A percentile compares a stretch with the other conserved stretches of the same genome.
phyloP scores from a whole-genome alignment of 2,329 filamentous ascomycete genomes.

The Monilinia fructigena region DNA sequence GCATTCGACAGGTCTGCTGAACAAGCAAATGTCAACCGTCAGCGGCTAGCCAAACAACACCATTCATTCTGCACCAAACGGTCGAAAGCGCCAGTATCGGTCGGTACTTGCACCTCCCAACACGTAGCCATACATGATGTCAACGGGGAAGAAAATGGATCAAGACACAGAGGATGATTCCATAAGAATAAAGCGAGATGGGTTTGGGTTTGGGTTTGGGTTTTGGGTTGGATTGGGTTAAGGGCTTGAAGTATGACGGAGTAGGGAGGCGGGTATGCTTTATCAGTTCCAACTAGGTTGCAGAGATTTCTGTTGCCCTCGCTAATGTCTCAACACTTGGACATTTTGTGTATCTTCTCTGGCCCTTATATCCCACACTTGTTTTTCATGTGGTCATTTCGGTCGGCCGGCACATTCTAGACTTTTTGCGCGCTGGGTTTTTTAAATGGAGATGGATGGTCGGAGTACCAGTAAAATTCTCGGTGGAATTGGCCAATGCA shows the following conservation, averaged over 20 bases:
- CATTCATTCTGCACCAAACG: neutral
- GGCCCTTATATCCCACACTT: neutral
- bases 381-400: slow-evolving; percentile 4
- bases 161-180: neutral
- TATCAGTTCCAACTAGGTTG: slow-evolving; percentile 13
- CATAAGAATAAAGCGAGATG: neutral
- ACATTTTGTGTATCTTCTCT: neutral
- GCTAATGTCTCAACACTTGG: slow-evolving; percentile 14
- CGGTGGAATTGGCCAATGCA: slow-evolving; percentile 11
- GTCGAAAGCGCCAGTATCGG: slow-evolving; percentile 4
- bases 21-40: neutral
- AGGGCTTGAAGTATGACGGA: neutral
- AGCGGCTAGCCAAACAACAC: neutral
- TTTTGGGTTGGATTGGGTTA: neutral
- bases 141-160: neutral
- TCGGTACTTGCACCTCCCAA: slow-evolving; percentile 12
- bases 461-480: neutral
- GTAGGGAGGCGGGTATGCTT: neutral
- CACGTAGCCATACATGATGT: slow-evolving; percentile 18
- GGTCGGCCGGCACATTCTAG: slow-evolving; percentile 11
- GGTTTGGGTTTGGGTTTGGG: neutral
- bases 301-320: slow-evolving; percentile 9
- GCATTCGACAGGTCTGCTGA: neutral
- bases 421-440: neutral
- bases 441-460: neutral